Evolutionary conservation across 2,329 filamentous ascomycete species (phyloP).

Genomic region (Triangularia verruculosa): DNA sequence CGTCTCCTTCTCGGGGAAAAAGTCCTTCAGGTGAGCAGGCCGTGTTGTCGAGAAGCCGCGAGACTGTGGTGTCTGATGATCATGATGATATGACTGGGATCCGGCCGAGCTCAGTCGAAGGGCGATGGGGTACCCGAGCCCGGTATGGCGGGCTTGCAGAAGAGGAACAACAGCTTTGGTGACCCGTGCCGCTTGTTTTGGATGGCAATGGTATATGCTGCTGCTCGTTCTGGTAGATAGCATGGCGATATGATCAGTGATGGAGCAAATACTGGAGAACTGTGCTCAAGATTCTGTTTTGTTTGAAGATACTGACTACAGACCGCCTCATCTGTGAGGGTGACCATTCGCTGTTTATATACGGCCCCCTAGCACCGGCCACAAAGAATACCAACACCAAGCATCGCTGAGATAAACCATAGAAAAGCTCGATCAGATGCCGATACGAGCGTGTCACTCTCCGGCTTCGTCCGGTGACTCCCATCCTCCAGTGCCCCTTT

Average conservation of each 20-base stretch:
- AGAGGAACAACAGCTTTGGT: constrained; percentile 24
- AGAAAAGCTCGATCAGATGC: neutral
- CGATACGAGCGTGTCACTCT: neutral
- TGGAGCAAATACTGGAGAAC: neutral
- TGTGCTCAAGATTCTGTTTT: neutral
- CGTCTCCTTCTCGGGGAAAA: constrained; percentile 62
- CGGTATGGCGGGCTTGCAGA: constrained; percentile 17
- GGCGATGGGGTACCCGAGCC: constrained; percentile 26
- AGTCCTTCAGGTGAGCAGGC: constrained; percentile 48
- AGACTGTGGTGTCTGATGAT: constrained; percentile 23
- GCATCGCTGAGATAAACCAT: neutral
- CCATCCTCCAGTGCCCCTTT: neutral
- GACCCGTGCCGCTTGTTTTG: constrained; percentile 30
- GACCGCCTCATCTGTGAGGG: neutral
- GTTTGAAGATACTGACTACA: neutral
- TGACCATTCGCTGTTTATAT: neutral
- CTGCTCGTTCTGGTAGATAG: constrained; percentile 29
- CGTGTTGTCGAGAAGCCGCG: constrained; percentile 51
- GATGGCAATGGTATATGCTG: constrained; percentile 31
- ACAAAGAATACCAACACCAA: constrained; percentile 3
- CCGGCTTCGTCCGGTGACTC: constrained; percentile 7
- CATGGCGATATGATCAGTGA: constrained; percentile 23
- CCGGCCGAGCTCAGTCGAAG: constrained; percentile 31
- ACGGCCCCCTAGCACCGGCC: neutral
- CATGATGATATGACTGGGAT: constrained; percentile 22